These are phyloP conservation scores for Yarrowia hollandica DNA, from an alignment of 805 yeast species.

Conservation along the genomic window DNA sequence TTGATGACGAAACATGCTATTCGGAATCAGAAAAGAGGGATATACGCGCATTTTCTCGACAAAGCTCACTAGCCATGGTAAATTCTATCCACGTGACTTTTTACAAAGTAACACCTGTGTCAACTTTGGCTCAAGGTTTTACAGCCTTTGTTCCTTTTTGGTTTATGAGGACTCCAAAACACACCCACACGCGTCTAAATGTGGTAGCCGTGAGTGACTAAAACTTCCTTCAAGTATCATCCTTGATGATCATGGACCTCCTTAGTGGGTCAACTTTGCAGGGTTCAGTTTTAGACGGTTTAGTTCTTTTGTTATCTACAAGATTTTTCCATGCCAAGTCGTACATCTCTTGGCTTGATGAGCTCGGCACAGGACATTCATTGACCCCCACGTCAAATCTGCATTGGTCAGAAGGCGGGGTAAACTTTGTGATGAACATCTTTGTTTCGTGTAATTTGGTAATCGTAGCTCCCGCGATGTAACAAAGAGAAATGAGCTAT, in stretches of 20 bases:
- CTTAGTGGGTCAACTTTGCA: too few species aligned
- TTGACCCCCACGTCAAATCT: constrained; percentile 9
- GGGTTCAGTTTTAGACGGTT: background rate
- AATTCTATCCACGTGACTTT: background rate
- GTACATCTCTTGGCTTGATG: constrained; percentile 14
- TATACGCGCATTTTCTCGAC: background rate
- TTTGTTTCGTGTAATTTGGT: constrained; percentile 1
- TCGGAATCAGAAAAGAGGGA: background rate
- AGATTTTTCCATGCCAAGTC: background rate
- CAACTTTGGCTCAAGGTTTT: constrained; percentile 1
- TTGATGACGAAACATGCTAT: too few species aligned
- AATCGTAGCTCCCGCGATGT: background rate
- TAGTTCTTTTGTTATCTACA: background rate
- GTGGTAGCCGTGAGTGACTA: background rate
- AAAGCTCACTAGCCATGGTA: background rate
- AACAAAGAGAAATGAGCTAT: too few species aligned
- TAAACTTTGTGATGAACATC: background rate
- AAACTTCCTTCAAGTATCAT: background rate
- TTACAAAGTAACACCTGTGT: background rate
- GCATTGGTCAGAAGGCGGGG: constrained; percentile 22
- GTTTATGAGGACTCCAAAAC: background rate
- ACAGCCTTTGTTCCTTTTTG: constrained; percentile 1
- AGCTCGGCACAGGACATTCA: background rate
- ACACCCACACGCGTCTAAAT: background rate
- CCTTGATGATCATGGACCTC: background rate